A percentile compares a stretch with the other conserved stretches of the same genome.
These are phyloP conservation scores for Colletotrichum caudatum DNA, from an alignment of 2,329 filamentous ascomycete species.

Conservation along the genomic window DNA sequence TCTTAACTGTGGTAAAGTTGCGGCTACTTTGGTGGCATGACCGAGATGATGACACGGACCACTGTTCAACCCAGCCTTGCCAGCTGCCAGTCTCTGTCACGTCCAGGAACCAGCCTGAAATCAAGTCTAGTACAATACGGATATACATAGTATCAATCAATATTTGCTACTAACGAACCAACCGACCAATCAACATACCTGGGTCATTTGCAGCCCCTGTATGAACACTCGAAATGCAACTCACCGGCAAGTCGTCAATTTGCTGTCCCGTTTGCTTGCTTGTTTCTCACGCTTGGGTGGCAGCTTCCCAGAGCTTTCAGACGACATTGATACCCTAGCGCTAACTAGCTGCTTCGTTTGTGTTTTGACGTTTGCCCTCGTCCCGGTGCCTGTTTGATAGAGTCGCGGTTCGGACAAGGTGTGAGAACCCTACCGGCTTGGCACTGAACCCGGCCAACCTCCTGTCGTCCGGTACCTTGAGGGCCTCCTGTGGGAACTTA, in stretches of 20 bases:
- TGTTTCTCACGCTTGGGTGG: conserved; percentile 9
- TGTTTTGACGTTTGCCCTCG: conserved; percentile 21
- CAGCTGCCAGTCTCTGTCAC: conserved; percentile 11
- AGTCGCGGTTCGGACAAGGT: conserved; percentile 13
- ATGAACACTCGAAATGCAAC: background rate
- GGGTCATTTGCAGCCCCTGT: background rate
- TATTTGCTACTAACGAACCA: background rate
- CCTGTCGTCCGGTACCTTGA: background rate
- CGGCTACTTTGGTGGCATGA: conserved; percentile 3
- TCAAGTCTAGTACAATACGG: background rate
- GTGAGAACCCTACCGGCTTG: conserved; percentile 13
- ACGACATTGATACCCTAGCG: conserved; percentile 18
- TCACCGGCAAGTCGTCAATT: background rate
- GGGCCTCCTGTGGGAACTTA: background rate
- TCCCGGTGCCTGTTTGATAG: conserved; percentile 2
- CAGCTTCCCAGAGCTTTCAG: conserved; percentile 12
- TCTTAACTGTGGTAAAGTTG: conserved; percentile 1
- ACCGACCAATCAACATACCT: background rate
- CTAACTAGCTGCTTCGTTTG: conserved; percentile 10
- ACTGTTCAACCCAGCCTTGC: conserved; percentile 23
- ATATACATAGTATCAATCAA: background rate
- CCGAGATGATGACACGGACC: conserved; percentile 22
- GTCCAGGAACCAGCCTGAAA: conserved; percentile 12
- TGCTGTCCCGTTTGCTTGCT: conserved; percentile 17
- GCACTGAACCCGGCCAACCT: conserved; percentile 14